Evolutionary conservation across 179 eudicot species (phyloP).

Genomic region (Silene vulgaris): DNA sequence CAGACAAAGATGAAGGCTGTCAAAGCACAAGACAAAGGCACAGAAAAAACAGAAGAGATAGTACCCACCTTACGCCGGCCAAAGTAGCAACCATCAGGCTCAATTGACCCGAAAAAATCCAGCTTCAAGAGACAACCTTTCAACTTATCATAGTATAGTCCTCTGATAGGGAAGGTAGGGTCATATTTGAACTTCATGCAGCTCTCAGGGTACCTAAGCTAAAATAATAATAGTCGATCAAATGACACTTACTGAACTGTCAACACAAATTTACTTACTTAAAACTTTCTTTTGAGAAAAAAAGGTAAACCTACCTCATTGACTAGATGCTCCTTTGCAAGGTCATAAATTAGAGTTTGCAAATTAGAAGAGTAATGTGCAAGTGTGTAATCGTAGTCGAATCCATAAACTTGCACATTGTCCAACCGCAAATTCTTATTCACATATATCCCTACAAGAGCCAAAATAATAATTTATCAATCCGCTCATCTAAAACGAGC

Average conservation of each 20-base stretch:
- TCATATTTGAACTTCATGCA: constrained; percentile 86
- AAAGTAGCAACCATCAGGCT: constrained; percentile 90
- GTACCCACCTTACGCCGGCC: constrained; percentile 77
- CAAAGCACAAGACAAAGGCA: constrained; percentile 16
- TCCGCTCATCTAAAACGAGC: background rate
- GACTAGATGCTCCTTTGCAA: constrained; percentile 91
- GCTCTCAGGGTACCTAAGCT: constrained; percentile 91
- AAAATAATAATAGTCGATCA: constrained; percentile 23
- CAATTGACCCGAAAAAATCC: constrained; percentile 97
- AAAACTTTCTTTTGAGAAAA: no score
- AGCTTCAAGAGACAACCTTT: constrained; percentile 91
- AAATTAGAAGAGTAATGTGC: constrained; percentile 83
- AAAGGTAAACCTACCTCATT: constrained; percentile 57
- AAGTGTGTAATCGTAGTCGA: constrained; percentile 94
- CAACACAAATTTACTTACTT: no score
- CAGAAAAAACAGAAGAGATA: constrained; percentile 13
- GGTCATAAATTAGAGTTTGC: constrained; percentile 83
- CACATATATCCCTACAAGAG: constrained; percentile 65
- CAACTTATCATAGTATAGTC: constrained; percentile 77
- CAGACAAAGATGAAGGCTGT: background rate
- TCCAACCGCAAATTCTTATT: constrained; percentile 92
- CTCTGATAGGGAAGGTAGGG: constrained; percentile 80
- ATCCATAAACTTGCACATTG: constrained; percentile 79
- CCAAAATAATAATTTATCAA: constrained; percentile 81
- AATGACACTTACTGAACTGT: constrained; percentile 15